Base-by-base conservation (phyloP, 2,329 filamentous ascomycete species). In the Thelonectria discophora region DNA sequence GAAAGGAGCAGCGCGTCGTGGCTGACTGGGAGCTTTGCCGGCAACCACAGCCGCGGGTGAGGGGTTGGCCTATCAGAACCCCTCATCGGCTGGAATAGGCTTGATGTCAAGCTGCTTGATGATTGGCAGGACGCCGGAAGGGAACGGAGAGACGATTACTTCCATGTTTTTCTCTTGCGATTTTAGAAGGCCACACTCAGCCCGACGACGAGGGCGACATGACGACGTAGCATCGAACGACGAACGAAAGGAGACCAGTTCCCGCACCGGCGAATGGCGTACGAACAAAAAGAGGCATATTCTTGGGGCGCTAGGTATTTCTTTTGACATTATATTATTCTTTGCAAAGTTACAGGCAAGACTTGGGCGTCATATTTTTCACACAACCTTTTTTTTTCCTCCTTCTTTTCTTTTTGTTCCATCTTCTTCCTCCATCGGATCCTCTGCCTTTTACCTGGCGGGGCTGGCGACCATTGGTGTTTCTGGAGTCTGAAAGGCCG, bases 201-300 rank as follows among this genome's bases (percentile, higher is more conserved):
- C 69, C 63, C 67, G 58, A 71, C 61, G 49, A 69, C 53, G 49
- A 69, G 69, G 67, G 65, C 71, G 62, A 72, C 66, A 72, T 70
- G 65, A 72, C 67, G 68, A 76, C 69, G 72, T 69, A 73, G 70
- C 74, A 74, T 75, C 68, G 65, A 70, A 71, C 68, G 66, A 74
- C 69, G 69, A 75, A 74, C 66, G 63, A 72, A 68, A 73, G 65
- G 65, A 71, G 68, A 72, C 66, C 67, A 73, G 70, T 71, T 73
- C 71, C 68, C 73, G 71, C 69, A 76, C 68, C 71, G 76, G 76
- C 76, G 76, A 76, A 78, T 73, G 76, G 76, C 75, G 76, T 73
- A 77, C 70, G 70, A 71, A 75, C 69, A 71, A 76, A 75, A 74
- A 73, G 66, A 74, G 73, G 73, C 71, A 76, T 76, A 69, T 74